Conservation (phyloP, 2,329 filamentous ascomycete species). For the Sporothrix sp. region DNA sequence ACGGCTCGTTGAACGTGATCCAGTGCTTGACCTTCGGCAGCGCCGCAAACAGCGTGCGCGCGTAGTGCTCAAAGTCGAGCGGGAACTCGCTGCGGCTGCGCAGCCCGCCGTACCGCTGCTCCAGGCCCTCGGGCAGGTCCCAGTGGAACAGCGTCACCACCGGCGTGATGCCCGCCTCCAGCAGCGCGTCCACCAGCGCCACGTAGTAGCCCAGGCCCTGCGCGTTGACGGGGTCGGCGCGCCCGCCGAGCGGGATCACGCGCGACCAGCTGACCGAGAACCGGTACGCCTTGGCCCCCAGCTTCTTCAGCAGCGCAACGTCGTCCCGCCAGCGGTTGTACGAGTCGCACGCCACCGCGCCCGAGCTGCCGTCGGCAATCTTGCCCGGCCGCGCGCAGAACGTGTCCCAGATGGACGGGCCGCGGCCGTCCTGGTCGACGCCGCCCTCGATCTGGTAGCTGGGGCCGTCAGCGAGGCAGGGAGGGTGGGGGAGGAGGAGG, state of each 20-base stretch:
- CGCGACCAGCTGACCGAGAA: conserved; percentile 81
- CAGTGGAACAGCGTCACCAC: conserved; percentile 82
- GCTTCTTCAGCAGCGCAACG: conserved; percentile 63
- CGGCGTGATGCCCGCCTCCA: conserved; percentile 66
- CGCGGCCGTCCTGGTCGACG: conserved; percentile 63
- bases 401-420: conserved; percentile 81
- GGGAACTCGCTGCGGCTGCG: conserved; percentile 76
- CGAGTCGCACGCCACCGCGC: conserved; percentile 73
- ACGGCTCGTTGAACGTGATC: conserved; percentile 89
- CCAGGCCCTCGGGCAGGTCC: conserved; percentile 71
- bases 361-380: conserved; percentile 67
- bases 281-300: conserved; percentile 66
- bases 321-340: conserved; percentile 73
- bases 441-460: conserved; percentile 87
- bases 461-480: conserved; percentile 8
- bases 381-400: conserved; percentile 75
- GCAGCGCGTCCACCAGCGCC: conserved; percentile 67
- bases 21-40: conserved; percentile 73
- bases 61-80: conserved; percentile 70
- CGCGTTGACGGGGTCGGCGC: conserved; percentile 71
- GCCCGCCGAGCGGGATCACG: conserved; percentile 76
- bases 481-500: neutral
- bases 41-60: conserved; percentile 63
- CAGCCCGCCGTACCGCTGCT: conserved; percentile 73
- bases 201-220: conserved; percentile 69